Percentiles rank a stretch among this genome's conserved stretches.
Conservation (phyloP, 2,329 filamentous ascomycete species). For the Calycina herbarum region DNA sequence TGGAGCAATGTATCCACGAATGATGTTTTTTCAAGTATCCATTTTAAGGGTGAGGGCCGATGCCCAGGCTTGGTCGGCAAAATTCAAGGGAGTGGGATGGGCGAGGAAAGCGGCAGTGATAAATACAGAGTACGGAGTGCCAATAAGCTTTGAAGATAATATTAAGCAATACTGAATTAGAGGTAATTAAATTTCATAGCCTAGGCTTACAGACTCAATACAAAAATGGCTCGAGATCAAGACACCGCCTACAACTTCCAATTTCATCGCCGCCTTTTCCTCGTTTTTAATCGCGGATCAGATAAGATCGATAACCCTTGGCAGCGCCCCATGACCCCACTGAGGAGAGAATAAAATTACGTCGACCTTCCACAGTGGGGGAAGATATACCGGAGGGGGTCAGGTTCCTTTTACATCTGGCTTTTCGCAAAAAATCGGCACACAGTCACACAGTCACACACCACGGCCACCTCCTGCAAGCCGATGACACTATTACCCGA, state of each 20-base stretch:
- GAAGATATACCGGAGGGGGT: background rate
- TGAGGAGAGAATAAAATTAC: background rate
- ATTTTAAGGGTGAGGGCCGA: too few relatives aligned
- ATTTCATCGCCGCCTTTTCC: background rate
- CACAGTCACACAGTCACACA: background rate
- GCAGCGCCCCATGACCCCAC: background rate
- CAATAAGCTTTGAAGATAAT: too few relatives aligned
- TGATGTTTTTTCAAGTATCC: too few relatives aligned
- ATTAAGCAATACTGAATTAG: too few relatives aligned
- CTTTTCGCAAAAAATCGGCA: background rate
- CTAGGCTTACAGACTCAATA: background rate
- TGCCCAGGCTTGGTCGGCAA: too few relatives aligned
- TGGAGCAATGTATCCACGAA: background rate
- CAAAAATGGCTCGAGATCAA: background rate
- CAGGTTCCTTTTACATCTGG: background rate
- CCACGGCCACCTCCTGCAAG: background rate
- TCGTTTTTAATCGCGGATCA: background rate
- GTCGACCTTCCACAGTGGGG: conserved; percentile 1
- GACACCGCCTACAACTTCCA: too few relatives aligned
- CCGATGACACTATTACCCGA: background rate
- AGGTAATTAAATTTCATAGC: too few relatives aligned
- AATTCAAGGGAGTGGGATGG: too few relatives aligned
- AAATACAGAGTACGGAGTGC: too few relatives aligned
- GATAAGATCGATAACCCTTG: background rate
- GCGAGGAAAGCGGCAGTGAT: too few relatives aligned